These are phyloP conservation scores for Aureobasidium melanogenum DNA, from an alignment of 2,329 filamentous ascomycete genomes.

Conservation along the genomic window DNA sequence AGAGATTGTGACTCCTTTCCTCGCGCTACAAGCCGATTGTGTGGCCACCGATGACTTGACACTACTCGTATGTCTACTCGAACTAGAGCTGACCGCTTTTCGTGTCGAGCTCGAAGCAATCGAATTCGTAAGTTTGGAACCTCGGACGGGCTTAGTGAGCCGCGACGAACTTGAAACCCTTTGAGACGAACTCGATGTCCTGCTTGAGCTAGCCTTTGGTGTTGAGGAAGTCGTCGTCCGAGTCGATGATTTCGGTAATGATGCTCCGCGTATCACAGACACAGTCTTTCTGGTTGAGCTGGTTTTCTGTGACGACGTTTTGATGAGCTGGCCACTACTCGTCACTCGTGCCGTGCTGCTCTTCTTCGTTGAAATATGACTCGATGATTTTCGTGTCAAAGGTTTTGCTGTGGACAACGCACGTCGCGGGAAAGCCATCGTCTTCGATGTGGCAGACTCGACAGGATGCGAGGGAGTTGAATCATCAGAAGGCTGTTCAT, in stretches of 20 bases:
- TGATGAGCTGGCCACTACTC: not conserved
- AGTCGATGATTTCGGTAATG: not conserved
- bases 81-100: not conserved
- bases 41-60: not conserved
- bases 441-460: not conserved
- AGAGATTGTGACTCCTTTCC: no score
- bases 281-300: not conserved
- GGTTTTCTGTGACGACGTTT: not conserved
- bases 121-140: not conserved
- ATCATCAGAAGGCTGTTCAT: not conserved
- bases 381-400: not conserved
- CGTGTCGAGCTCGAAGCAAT: not conserved
- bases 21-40: no score
- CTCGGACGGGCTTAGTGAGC: not conserved
- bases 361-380: not conserved
- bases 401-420: not conserved
- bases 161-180: not conserved
- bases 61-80: not conserved
- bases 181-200: not conserved
- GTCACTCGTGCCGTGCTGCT: not conserved
- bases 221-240: not conserved
- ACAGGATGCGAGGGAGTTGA: no score
- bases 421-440: not conserved
- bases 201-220: not conserved
- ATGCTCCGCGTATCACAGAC: not conserved